A percentile compares a stretch with the other conserved stretches of the same genome.
Conservation (phyloP, 2,329 filamentous ascomycete species). For the Cryphonectria radicalis region DNA sequence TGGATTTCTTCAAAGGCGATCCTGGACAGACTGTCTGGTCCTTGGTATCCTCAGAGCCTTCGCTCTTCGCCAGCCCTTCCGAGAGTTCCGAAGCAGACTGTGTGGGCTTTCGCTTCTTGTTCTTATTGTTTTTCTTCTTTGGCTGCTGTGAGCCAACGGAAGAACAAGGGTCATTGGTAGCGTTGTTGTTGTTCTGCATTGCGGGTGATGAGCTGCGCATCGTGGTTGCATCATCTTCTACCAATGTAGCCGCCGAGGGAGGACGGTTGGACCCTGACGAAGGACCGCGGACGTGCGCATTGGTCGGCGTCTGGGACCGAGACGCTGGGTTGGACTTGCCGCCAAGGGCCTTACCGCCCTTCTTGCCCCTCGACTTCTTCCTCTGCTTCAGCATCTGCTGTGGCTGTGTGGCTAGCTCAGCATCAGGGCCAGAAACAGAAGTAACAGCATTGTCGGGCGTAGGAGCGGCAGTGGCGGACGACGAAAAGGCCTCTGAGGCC, state of each 20-base stretch:
- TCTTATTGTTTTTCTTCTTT: slow-evolving; percentile 19
- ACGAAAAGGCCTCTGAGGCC: not conserved
- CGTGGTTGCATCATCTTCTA: not conserved
- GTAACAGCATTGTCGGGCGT: not conserved
- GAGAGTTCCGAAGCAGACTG: not conserved
- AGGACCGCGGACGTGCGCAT: slow-evolving; percentile 5
- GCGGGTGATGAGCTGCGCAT: slow-evolving; percentile 6
- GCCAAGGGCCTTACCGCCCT: slow-evolving; percentile 14
- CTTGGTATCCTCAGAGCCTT: slow-evolving; percentile 10
- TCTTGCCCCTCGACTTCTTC: slow-evolving; percentile 15
- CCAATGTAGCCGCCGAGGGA: not conserved
- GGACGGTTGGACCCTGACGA: slow-evolving; percentile 9
- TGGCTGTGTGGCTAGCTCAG: not conserved
- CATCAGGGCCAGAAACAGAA: not conserved
- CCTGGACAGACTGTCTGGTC: slow-evolving; percentile 1
- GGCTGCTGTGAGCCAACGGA: slow-evolving; percentile 4
- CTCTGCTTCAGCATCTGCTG: slow-evolving; percentile 8
- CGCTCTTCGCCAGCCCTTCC: slow-evolving; percentile 16
- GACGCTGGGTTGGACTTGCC: not conserved
- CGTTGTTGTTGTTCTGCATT: not conserved
- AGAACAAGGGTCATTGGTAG: not conserved
- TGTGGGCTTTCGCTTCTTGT: slow-evolving; percentile 23
- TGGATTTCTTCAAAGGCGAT: slow-evolving; percentile 15
- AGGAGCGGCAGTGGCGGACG: not conserved
- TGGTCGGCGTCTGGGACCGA: slow-evolving; percentile 8